Evolutionary conservation across 495 filamentous ascomycete genomes (phyloP).

Genomic region (Pyrenula massariospora): DNA sequence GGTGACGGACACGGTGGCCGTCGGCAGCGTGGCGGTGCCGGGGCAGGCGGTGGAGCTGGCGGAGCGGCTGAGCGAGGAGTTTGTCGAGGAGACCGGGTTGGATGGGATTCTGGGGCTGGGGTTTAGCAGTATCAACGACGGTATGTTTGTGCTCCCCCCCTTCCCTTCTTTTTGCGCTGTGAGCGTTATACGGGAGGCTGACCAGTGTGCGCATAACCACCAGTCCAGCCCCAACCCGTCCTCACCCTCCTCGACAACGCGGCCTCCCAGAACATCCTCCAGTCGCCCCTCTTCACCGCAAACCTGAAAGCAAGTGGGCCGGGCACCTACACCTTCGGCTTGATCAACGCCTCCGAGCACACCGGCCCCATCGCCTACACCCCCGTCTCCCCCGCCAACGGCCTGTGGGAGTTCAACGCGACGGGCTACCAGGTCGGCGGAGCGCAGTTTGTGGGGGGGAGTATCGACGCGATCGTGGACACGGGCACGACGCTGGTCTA

Average conservation of each 20-base stretch:
- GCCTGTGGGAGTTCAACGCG: conserved; percentile 62
- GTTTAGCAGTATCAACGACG: conserved; percentile 59
- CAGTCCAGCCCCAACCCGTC: conserved; percentile 41
- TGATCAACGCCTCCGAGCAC: conserved; percentile 50
- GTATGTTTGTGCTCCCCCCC: conserved; percentile 5
- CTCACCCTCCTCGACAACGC: conserved; percentile 70
- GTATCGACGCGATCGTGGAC: conserved; percentile 13
- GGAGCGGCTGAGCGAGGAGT: conserved; percentile 43
- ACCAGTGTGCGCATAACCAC: too few species aligned
- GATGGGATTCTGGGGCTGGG: conserved; percentile 67
- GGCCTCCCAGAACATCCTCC: conserved; percentile 29
- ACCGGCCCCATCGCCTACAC: conserved; percentile 8
- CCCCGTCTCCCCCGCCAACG: conserved; percentile 37
- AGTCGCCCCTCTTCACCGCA: conserved; percentile 55
- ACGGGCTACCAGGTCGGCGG: conserved; percentile 50
- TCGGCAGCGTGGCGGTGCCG: conserved; percentile 50
- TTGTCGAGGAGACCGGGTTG: conserved; percentile 43
- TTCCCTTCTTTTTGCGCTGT: not conserved
- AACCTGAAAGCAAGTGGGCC: conserved; percentile 51
- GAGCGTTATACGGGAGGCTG: too few species aligned
- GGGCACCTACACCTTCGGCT: conserved; percentile 67
- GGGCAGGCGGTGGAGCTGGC: conserved; percentile 63
- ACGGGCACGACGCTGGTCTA: conserved; percentile 21
- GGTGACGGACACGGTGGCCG: conserved; percentile 55
- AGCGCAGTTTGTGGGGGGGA: conserved; percentile 6